Evolutionary conservation across 2,329 filamentous ascomycete species (phyloP), one percentile per base, ranked within the genome.

Genomic region (Triangularia setosa): DNA sequence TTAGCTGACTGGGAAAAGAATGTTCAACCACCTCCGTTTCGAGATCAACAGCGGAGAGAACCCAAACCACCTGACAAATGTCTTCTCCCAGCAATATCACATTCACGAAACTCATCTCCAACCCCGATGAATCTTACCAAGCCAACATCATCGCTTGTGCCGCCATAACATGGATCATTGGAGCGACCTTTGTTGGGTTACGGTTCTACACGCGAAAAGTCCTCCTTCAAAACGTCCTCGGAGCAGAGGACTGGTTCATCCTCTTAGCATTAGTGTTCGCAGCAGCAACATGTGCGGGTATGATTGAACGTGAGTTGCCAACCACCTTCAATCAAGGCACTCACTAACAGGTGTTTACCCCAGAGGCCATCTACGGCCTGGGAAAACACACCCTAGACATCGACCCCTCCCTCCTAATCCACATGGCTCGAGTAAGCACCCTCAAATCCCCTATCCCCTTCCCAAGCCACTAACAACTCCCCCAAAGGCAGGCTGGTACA

Each of bases 131-230:
- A n/a, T 65, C 64, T 21, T 64, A 66, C 56, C 71, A 73, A 48
- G 53, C 61, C 53, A 65, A 69, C 64, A 68, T 74, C 54, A 69
- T 73, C 48, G 72, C 61, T 25, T 69, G 68, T 62, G 67, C 71
- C 21, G 58, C 69, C 33, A 57, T 72, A 7, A 71, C 69, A 24
- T 70, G 69, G 66, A n/a, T 67, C 21, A 65, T 78, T 23, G 72
- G 75, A 1, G 76, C 72, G 12, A 23, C 71, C 0, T 72, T 77
- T 30, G 74, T 77, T n/a, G 68, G 66, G 4, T 60, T 77, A 21
- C 77, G 77, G 3, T 73, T 79, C 61, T 79, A 77, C 64, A 78
- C 77, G 8, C 69, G 77, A 56, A 67, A 70, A 2, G 66, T 71
- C 5, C 65, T 79, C 35, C 72, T 77, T 24, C 74, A 58, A 2